Evolutionary conservation across 345 rosid genomes (phyloP), one percentile per base, ranked within the genome.

Genomic region (Ricinus communis): DNA sequence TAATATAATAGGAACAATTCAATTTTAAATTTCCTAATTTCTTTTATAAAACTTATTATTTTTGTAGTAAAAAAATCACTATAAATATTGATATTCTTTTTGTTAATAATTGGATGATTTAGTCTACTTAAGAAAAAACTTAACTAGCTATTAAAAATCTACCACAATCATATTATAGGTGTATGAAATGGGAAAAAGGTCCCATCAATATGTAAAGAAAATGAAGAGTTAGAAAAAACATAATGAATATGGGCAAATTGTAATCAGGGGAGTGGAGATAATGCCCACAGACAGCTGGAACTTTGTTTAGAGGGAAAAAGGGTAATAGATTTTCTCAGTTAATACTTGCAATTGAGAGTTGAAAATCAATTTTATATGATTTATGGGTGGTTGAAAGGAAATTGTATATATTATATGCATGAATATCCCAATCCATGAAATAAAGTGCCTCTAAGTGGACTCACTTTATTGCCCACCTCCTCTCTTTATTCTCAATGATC

Each of bases 391-490:
- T 30, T 72, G 72, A 40, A 56, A 45, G 62, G 68, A n/a, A 24
- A 63, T 10, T 65, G 18, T 40, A 51, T 25, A 46, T 61, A 8
- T 65, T 47, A 49, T 51, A 14, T 25, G 47, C 45, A 40, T 30
- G 77, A 59, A 70, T 59, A 70, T 74, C 73, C 45, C 51, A 74
- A 28, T 69, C 81, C 70, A 65, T 68, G 62, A 71, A 76, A 4
- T 63, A 47, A 71, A 70, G 77, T 82, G 79, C 61, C 28, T 68
- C 59, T 51, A 8, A 71, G 84, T 84, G 85, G 84, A 61, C 68
- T 65, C 57, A 21, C 71, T 84, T 81, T 70, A 52, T 45, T 43
- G 47, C 14, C 5, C 4, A 66, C 71, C 76, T 63, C 53, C 67
- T 57, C 41, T 56, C 36, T n/a, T 52, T 8, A 33, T 33, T 59